These are phyloP conservation scores for Balakata baccata DNA, from an alignment of 345 rosid genomes.

Conservation along the genomic window DNA sequence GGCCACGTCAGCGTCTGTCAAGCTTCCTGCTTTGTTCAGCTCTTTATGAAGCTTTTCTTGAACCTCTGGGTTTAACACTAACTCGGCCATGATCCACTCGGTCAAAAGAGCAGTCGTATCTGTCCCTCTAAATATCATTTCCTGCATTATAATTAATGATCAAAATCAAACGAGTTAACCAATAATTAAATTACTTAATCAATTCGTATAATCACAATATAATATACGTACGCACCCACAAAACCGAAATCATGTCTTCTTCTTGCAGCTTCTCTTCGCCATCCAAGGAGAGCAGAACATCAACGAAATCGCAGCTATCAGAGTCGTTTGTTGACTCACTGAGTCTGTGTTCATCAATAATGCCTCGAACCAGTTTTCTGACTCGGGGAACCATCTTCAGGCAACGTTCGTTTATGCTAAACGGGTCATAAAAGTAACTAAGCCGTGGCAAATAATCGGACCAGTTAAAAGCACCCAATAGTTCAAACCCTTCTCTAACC, in stretches of 20 bases:
- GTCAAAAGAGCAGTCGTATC: conserved; percentile 84
- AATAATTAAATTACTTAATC: too few relatives aligned
- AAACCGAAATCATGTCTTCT: conserved; percentile 81
- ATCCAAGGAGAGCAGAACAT: conserved; percentile 65
- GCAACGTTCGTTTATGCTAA: conserved; percentile 57
- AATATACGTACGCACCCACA: conserved; percentile 59
- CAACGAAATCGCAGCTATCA: conserved; percentile 64
- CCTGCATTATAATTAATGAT: conserved; percentile 48
- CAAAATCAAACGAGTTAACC: too few relatives aligned
- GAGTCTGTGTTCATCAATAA: conserved; percentile 55
- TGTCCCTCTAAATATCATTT: conserved; percentile 90
- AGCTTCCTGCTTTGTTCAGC: conserved; percentile 16
- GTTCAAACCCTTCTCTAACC: conserved; percentile 82
- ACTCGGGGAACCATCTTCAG: conserved; percentile 67
- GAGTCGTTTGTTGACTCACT: conserved; percentile 14
- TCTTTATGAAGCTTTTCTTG: conserved; percentile 55
- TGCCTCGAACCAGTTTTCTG: conserved; percentile 41
- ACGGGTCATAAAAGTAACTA: conserved; percentile 55
- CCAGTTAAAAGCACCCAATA: conserved; percentile 81
- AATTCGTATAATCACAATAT: too few relatives aligned
- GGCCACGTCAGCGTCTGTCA: conserved; percentile 53
- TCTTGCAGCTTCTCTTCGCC: conserved; percentile 71
- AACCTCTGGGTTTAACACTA: conserved; percentile 56
- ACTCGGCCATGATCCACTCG: conserved; percentile 89
- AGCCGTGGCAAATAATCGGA: conserved; percentile 72